Conservation (phyloP, 2,329 filamentous ascomycete species). For the Penicillium sclerotigenum region DNA sequence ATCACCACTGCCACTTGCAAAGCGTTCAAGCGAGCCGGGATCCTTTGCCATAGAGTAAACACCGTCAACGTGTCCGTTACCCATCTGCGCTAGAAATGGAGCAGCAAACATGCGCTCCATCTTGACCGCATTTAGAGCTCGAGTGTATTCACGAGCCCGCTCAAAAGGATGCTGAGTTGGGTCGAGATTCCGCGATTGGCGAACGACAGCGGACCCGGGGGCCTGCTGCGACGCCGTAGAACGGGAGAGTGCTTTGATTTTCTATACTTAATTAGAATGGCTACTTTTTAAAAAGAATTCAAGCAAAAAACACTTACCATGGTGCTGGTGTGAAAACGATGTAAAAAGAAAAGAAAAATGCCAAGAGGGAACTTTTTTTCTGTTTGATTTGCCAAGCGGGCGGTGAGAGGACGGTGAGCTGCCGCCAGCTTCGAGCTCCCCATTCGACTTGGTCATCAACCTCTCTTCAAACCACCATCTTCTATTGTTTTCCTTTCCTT, state of each 20-base stretch:
- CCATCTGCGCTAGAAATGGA: conserved; percentile 82
- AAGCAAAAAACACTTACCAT: conserved; percentile 29
- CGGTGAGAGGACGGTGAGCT: conserved; percentile 30
- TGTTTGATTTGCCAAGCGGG: conserved; percentile 35
- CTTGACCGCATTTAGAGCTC: conserved; percentile 80
- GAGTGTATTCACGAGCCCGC: conserved; percentile 78
- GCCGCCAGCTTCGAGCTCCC: conserved; percentile 30
- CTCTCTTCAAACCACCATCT: conserved; percentile 16
- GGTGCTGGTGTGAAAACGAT: conserved; percentile 15
- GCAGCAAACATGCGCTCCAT: conserved; percentile 87
- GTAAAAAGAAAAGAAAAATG: conserved; percentile 17
- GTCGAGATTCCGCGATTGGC: conserved; percentile 60
- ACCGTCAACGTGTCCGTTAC: conserved; percentile 87
- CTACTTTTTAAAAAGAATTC: background rate
- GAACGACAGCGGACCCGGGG: conserved; percentile 45
- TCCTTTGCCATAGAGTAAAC: conserved; percentile 80
- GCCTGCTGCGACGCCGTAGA: conserved; percentile 47
- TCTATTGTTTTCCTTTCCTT: conserved; percentile 3
- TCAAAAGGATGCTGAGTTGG: conserved; percentile 88
- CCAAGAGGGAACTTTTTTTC: conserved; percentile 31
- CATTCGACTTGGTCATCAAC: conserved; percentile 19
- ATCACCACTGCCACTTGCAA: conserved; percentile 84
- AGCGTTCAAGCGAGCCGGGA: conserved; percentile 66
- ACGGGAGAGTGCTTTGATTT: conserved; percentile 56
- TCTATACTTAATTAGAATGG: conserved; percentile 37